Evolutionary conservation across 768 basidiomycete species (phyloP).

Genomic region (Termitomyces sp.): DNA sequence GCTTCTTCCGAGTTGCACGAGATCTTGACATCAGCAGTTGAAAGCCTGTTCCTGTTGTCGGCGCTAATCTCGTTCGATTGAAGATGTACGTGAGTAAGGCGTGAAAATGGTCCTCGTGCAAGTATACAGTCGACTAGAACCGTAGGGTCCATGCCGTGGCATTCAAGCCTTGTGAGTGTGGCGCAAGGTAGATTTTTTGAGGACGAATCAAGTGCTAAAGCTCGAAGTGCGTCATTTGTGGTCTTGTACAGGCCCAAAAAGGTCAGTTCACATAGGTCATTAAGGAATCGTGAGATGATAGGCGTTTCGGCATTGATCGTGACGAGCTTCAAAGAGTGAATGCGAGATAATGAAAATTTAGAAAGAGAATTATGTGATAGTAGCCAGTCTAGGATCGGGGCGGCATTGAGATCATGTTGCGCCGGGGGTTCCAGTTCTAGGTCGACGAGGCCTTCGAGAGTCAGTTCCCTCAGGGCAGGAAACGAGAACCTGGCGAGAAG

Average conservation of each 20-base stretch:
- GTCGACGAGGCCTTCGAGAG: conserved; percentile 41
- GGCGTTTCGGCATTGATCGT: conserved; percentile 18
- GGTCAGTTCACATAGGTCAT: conserved; percentile 20
- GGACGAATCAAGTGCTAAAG: conserved; percentile 8
- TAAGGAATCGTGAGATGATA: conserved; percentile 22
- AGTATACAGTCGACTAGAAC: conserved; percentile 17
- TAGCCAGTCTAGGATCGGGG: conserved; percentile 33
- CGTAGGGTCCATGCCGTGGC: conserved; percentile 22
- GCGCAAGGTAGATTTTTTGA: conserved; percentile 13
- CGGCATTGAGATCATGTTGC: conserved; percentile 26
- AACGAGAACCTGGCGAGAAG: conserved; percentile 35
- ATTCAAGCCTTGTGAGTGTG: conserved; percentile 21
- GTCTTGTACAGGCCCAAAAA: conserved; percentile 20
- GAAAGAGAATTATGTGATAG: neutral
- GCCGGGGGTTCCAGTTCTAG: conserved; percentile 33
- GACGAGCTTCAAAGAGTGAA: conserved; percentile 28
- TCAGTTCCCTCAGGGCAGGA: conserved; percentile 32
- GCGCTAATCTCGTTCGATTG: conserved; percentile 7
- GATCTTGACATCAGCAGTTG: neutral
- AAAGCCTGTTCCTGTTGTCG: conserved; percentile 6
- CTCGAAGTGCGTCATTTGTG: conserved; percentile 19
- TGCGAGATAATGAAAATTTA: conserved; percentile 19
- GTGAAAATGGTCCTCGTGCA: conserved; percentile 10
- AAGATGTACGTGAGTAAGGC: conserved; percentile 16
- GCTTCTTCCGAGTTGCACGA: neutral